These are phyloP conservation scores for Darksidea phi DNA, from an alignment of 495 filamentous ascomycete genomes.

Conservation along the genomic window DNA sequence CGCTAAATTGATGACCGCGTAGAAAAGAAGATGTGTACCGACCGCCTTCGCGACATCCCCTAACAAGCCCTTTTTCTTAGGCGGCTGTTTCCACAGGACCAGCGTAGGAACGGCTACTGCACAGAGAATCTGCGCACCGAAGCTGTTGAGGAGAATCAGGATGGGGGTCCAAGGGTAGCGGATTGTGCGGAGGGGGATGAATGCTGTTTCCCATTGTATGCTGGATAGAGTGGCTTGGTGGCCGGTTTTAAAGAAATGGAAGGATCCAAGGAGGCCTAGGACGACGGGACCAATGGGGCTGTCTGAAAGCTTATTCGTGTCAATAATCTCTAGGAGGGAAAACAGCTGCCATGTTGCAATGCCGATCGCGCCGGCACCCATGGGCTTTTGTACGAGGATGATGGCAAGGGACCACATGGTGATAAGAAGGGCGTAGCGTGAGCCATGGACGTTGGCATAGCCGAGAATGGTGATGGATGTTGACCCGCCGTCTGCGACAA, in stretches of 20 bases:
- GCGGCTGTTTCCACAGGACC: constrained; percentile 78
- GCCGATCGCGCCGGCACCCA: constrained; percentile 82
- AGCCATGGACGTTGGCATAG: constrained; percentile 88
- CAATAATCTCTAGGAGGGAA: constrained; percentile 81
- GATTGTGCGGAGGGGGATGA: constrained; percentile 80
- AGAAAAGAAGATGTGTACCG: constrained; percentile 72
- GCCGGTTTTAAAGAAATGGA: constrained; percentile 96
- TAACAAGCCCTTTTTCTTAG: constrained; percentile 58
- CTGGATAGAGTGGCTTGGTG: constrained; percentile 85
- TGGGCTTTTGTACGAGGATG: constrained; percentile 85
- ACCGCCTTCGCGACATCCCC: constrained; percentile 67
- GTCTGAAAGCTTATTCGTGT: constrained; percentile 66
- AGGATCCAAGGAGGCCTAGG: constrained; percentile 80
- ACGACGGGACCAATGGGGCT: constrained; percentile 80
- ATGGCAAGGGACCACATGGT: constrained; percentile 72
- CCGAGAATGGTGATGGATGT: constrained; percentile 74
- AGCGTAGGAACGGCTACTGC: constrained; percentile 75
- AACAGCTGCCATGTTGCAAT: constrained; percentile 82
- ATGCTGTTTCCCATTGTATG: constrained; percentile 97
- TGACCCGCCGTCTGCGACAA: constrained; percentile 44
- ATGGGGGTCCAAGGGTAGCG: constrained; percentile 87
- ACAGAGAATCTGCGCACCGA: constrained; percentile 83
- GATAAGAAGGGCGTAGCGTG: constrained; percentile 83
- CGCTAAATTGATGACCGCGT: constrained; percentile 74
- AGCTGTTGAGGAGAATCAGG: constrained; percentile 78